Percentiles rank a stretch among this genome's conserved stretches.
These are phyloP conservation scores for Alloascoidea hylecoeti DNA, from an alignment of 805 yeast genomes.

Conservation along the genomic window DNA sequence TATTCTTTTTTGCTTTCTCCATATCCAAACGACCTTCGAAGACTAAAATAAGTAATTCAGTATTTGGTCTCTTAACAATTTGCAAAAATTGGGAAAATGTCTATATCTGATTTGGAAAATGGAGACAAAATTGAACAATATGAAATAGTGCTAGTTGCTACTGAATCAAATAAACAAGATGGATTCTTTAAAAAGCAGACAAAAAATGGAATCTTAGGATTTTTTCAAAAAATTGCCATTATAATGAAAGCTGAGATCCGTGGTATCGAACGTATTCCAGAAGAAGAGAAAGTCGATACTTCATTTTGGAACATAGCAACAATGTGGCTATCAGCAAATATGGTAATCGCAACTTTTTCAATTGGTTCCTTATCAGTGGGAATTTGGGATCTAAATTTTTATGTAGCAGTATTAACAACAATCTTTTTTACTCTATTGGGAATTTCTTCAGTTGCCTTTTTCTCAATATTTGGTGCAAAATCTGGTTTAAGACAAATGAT, in stretches of 20 bases:
- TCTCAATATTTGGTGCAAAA: conserved; percentile 70
- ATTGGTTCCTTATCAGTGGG: conserved; percentile 62
- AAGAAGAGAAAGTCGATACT: conserved; percentile 59
- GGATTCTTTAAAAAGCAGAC: too few species aligned
- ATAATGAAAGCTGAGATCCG: conserved; percentile 36
- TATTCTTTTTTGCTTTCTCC: too few species aligned
- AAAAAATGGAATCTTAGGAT: background rate
- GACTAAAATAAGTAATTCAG: too few species aligned
- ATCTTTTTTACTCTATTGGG: conserved; percentile 68
- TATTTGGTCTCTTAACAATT: too few species aligned
- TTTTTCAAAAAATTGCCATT: background rate
- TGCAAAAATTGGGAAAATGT: too few species aligned
- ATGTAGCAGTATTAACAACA: conserved; percentile 53
- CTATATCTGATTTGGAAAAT: too few species aligned
- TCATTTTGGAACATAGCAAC: conserved; percentile 59
- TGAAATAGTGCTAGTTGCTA: too few species aligned
- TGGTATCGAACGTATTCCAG: conserved; percentile 75
- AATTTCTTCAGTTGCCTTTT: conserved; percentile 65
- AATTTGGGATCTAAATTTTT: conserved; percentile 55
- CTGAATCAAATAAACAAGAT: too few species aligned
- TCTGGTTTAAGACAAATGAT: conserved; percentile 85
- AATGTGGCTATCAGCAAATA: conserved; percentile 87
- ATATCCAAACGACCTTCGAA: too few species aligned
- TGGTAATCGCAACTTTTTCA: conserved; percentile 73
- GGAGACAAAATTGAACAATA: too few species aligned